Base-by-base conservation (phyloP, 1,284 basidiomycete species). In the Microbotryomycetes sp. region DNA sequence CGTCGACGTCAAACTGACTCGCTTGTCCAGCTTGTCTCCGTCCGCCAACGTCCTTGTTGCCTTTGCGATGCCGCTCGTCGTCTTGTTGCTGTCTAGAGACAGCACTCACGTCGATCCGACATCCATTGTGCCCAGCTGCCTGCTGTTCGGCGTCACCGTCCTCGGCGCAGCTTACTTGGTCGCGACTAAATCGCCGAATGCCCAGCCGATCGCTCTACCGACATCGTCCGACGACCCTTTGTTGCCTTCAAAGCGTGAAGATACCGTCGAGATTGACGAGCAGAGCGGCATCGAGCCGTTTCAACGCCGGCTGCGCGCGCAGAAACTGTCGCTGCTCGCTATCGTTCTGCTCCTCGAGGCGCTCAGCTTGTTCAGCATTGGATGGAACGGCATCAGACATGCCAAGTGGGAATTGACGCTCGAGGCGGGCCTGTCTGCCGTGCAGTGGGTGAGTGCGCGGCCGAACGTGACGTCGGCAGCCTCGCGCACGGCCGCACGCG, bases 281-380 rank as follows among this genome's bases (percentile, higher is more conserved):
- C 47, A 57, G 23, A 26, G 29, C 23, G 41, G 51, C 35, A 29
- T 31, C 9, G 13, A 41, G 27, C 23, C 9, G 16, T 52, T 51
- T 49, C 50, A 57, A n/a, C 56, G 23, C 15, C 30, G 49, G 1
- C 49, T 82, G 66, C 75, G 81, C 65, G 21, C 53, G 16, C 11
- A 48, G 24, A 88, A 88, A 74, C 35, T 82, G 3, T 52, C 80
- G 9, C 71, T 85, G n/a, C 72, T 79, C 0, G 48, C 80, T 1
- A 60, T 83, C 2, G 74, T 85, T n/a, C 75, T 77, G 0, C 70
- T 75, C 5, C 76, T 83, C 15, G 71, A 83, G 16, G 77, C 77
- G 18, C 69, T 86, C 7, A 81, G 85, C 63, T 75, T 82, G 3
- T 72, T 82, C 16, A 76, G 75, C 21, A 74, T 86, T 4, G 82